Base-by-base conservation (phyloP, 768 basidiomycete species). In the Kwoniella sp. region DNA sequence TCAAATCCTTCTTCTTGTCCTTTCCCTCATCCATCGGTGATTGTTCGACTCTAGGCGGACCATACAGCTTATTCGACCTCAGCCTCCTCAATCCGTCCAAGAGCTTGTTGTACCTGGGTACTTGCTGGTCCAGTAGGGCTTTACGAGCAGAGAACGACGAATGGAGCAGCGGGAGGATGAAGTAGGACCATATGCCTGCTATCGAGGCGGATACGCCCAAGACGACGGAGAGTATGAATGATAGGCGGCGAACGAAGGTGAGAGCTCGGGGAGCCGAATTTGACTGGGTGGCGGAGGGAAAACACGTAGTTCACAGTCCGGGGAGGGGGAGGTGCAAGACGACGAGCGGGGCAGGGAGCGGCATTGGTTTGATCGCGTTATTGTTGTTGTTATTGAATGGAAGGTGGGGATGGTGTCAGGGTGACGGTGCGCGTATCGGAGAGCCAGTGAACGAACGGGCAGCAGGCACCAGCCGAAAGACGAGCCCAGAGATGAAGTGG, bases 71-170 rank as follows among this genome's bases (percentile, higher is more conserved):
- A 25, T 25, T 54, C 29, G 52, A 47, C 25, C 65, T 58, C 9
- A 79, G 55, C 12, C 34, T 37, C 38, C 55, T 73, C 26, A 80
- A 17, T 8, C 63, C 38, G 5, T 34, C 30, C 0, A 73, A 28
- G 0, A 80, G 41, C 8, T 34, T 38, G 5, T 13, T 30, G 26
- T 68, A 15, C 15, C 73, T 53, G 2, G 62, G 51, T 2, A 62
- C 20, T 55, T 80, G 79, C 52, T 75, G 74, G 17, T 73, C 70
- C 7, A 74, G 69, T 12, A 80, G 45, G 2, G 69, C 77, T 38
- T 74, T 66, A 25, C 79, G 34, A 4, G 79, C 79, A 4, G 79
- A 79, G 63, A 77, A 80, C 7, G 66, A 71, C 2, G 79, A 73
- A 55, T 79, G 78, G n/a, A 80, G 61, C 0, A 76, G 64, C 3